Conservation (phyloP, 495 filamentous ascomycete genomes). For the Halenospora varia region DNA sequence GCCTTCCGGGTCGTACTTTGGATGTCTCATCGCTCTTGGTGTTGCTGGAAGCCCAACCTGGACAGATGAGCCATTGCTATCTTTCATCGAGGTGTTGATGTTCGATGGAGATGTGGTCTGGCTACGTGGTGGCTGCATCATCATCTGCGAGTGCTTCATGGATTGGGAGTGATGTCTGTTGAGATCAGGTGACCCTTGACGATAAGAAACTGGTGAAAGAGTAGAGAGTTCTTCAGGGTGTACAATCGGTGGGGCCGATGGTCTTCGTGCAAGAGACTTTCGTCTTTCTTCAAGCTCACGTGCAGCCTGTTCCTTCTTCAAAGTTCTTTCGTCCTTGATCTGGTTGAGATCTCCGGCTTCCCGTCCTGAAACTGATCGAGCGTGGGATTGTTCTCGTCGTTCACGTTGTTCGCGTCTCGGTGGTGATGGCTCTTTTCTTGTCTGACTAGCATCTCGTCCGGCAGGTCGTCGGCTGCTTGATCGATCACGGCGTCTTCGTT, state of each 20-base stretch:
- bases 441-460: conserved; percentile 30
- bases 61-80: conserved; percentile 20
- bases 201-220: conserved; percentile 40
- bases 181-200: conserved; percentile 28
- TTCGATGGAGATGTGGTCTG: conserved; percentile 41
- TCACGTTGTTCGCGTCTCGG: conserved; percentile 23
- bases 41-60: conserved; percentile 74
- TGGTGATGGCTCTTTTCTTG: conserved; percentile 18
- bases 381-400: conserved; percentile 20
- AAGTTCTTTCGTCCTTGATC: conserved; percentile 47
- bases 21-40: conserved; percentile 79
- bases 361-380: conserved; percentile 24
- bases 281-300: conserved; percentile 84
- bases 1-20: conserved; percentile 59
- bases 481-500: conserved; percentile 40
- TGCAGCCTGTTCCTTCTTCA: conserved; percentile 73
- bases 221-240: conserved; percentile 62
- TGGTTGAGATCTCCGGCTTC: conserved; percentile 18
- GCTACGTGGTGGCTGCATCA: conserved; percentile 36
- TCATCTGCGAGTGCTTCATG: conserved; percentile 24
- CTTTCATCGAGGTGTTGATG: conserved; percentile 41
- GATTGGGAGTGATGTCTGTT: conserved; percentile 27
- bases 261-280: conserved; percentile 73
- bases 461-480: conserved; percentile 45
- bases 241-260: conserved; percentile 73